A percentile compares a stretch with the other conserved stretches of the same genome.
Evolutionary conservation across 352 stramenopile species (phyloP).

Genomic region (Globisporangium alternatum): DNA sequence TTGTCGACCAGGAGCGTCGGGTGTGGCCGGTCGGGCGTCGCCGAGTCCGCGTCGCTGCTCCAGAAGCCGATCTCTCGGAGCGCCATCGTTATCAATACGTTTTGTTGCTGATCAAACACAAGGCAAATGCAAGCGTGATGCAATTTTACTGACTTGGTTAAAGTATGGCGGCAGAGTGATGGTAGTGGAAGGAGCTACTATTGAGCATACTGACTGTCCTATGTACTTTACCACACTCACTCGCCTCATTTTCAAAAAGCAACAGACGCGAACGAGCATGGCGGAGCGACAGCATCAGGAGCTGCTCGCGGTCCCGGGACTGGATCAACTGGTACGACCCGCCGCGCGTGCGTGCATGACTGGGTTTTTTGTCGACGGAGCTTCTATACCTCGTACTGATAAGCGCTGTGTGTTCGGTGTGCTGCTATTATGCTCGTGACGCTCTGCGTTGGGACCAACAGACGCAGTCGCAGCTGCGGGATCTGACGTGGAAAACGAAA

Average conservation of each 20-base stretch:
- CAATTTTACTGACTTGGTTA: too few species aligned
- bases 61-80: constrained; percentile 58
- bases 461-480: constrained; percentile 39
- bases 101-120: background rate
- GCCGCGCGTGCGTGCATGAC: background rate
- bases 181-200: constrained; percentile 4
- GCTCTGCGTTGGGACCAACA: constrained; percentile 13
- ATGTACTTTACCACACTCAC: too few species aligned
- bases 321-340: constrained; percentile 27
- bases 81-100: constrained; percentile 15
- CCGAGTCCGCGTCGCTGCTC: constrained; percentile 18
- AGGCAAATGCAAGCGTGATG: too few species aligned
- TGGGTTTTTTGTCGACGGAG: background rate
- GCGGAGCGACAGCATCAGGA: constrained; percentile 30
- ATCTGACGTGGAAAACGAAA: constrained; percentile 47
- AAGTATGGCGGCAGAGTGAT: constrained; percentile 1
- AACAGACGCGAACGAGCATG: constrained; percentile 3
- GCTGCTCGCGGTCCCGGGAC: constrained; percentile 28
- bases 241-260: background rate
- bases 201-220: background rate
- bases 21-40: constrained; percentile 33
- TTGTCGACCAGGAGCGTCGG: constrained; percentile 51
- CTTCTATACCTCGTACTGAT: background rate
- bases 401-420: background rate
- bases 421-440: background rate